A percentile compares a stretch with the other conserved stretches of the same genome.
Evolutionary conservation across 2,329 filamentous ascomycete genomes (phyloP).

Genomic region (Aspergillus texensis): DNA sequence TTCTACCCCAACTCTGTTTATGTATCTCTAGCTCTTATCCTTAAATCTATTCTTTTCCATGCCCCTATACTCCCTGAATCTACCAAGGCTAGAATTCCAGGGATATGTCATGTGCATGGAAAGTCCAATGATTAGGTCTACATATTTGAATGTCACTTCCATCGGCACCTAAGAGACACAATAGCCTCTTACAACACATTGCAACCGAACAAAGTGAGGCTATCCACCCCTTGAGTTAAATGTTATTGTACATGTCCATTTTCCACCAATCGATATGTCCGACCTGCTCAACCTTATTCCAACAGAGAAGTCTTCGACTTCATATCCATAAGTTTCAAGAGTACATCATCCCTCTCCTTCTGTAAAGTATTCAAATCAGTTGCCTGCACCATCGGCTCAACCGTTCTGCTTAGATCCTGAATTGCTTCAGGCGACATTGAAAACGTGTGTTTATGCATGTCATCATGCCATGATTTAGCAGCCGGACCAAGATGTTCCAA

Average conservation of each 20-base stretch:
- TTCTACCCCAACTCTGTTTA: background rate
- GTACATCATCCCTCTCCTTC: background rate
- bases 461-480: slow-evolving; percentile 16
- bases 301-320: background rate
- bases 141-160: no score
- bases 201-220: no score
- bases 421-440: background rate
- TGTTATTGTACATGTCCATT: background rate
- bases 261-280: background rate
- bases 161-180: no score
- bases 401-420: background rate
- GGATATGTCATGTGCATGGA: background rate
- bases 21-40: no score
- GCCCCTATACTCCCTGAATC: background rate
- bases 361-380: background rate
- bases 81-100: background rate
- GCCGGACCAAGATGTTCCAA: slow-evolving; percentile 20
- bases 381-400: background rate
- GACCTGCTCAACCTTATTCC: background rate
- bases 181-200: no score
- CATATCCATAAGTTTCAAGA: background rate
- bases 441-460: slow-evolving; percentile 18
- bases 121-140: no score
- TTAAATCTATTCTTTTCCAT: no score
- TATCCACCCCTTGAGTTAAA: background rate